Evolutionary conservation across 2,329 filamentous ascomycete species (phyloP).

Genomic region (Chaetoscypha palmicola): DNA sequence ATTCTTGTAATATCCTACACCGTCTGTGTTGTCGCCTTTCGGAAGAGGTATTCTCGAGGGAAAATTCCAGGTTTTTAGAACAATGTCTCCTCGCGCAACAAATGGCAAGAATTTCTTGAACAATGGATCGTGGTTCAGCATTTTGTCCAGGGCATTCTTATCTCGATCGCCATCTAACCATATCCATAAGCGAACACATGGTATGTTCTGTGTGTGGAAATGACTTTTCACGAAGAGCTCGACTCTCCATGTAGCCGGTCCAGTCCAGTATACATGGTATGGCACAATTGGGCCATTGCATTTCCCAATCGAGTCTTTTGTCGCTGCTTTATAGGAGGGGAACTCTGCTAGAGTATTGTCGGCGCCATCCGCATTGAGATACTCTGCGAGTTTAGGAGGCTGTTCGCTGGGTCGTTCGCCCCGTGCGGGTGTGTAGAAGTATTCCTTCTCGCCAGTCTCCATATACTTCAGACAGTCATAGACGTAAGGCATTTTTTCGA

Average conservation of each 20-base stretch:
- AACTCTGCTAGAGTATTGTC: constrained; percentile 29
- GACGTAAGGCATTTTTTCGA: constrained; percentile 49
- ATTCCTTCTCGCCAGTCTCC: constrained; percentile 40
- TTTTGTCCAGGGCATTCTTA: constrained; percentile 42
- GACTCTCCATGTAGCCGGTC: constrained; percentile 48
- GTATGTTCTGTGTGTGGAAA: constrained; percentile 49
- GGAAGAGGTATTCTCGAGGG: constrained; percentile 45
- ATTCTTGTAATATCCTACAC: constrained; percentile 42
- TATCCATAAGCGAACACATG: constrained; percentile 45
- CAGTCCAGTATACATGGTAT: constrained; percentile 51
- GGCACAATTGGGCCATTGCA: constrained; percentile 49
- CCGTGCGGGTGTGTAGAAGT: constrained; percentile 39
- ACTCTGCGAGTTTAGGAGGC: constrained; percentile 28
- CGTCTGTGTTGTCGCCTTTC: constrained; percentile 41
- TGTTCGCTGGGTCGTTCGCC: constrained; percentile 30
- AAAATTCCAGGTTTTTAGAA: constrained; percentile 46
- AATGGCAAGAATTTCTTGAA: constrained; percentile 47
- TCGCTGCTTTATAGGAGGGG: constrained; percentile 32
- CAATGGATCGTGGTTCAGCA: constrained; percentile 43
- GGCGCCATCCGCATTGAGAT: constrained; percentile 30
- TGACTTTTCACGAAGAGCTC: constrained; percentile 51
- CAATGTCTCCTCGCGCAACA: constrained; percentile 45
- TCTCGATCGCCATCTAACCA: constrained; percentile 49
- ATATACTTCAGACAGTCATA: constrained; percentile 46
- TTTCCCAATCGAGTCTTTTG: constrained; percentile 38